A percentile compares a stretch with the other conserved stretches of the same genome.
phyloP scores from a whole-genome alignment of 2,329 filamentous ascomycete genomes.

The Aspergillus piperis region DNA sequence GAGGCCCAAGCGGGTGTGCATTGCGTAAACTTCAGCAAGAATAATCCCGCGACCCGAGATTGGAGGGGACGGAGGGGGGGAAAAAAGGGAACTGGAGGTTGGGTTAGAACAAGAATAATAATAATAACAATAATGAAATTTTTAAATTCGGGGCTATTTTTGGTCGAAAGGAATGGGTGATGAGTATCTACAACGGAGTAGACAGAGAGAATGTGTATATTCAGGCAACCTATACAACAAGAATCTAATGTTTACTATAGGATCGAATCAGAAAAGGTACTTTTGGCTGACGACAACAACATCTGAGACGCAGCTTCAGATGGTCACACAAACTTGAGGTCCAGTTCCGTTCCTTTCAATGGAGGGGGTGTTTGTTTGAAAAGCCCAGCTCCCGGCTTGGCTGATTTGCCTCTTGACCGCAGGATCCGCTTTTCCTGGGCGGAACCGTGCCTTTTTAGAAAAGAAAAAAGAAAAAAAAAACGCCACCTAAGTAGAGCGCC shows the following conservation, averaged over 20 bases:
- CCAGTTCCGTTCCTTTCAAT: neutral
- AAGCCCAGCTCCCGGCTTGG: neutral
- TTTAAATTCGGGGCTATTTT: neutral
- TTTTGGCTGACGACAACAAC: neutral
- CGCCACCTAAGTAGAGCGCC: constrained; percentile 1
- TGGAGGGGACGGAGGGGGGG: neutral
- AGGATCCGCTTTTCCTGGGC: constrained; percentile 5
- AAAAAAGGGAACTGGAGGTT: neutral
- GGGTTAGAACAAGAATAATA: neutral
- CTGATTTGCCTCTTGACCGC: constrained; percentile 12
- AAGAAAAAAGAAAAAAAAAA: no score
- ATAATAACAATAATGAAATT: neutral
- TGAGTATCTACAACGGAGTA: neutral
- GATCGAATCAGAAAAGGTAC: neutral
- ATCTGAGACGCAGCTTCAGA: neutral
- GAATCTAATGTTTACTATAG: neutral
- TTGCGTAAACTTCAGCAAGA: constrained; percentile 16
- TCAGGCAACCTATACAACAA: neutral
- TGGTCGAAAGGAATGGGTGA: neutral
- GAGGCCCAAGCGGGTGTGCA: constrained; percentile 17
- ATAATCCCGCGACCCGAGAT: neutral
- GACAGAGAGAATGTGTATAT: neutral
- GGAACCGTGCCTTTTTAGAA: constrained; percentile 4
- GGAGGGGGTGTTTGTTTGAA: neutral
- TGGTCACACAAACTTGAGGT: neutral